Evolutionary conservation across 495 filamentous ascomycete genomes (phyloP), one percentile per base, ranked within the genome.

Genomic region (Venustampulla echinocandica): DNA sequence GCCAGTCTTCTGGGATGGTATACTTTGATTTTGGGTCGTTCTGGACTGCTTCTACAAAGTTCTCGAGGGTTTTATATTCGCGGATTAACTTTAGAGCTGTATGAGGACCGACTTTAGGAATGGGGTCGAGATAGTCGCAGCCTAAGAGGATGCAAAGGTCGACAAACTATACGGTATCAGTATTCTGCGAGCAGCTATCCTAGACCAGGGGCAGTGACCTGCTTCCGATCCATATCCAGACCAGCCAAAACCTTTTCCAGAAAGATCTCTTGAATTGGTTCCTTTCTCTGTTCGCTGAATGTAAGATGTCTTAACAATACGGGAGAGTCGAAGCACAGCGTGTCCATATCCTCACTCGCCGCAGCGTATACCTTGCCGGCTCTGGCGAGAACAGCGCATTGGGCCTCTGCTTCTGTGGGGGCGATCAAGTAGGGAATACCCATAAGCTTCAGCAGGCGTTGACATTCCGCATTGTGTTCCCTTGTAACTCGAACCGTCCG

Each of bases 321-420:
- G 0, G 92, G 92, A 10, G 88, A 72, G 49, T 96, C 79, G 61
- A 97, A 99, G 61, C 92, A 96, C 14, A 99, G 69, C 0, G 92
- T 99, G 60, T 99, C 92, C 92, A 99, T 99, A 68, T 99, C 92
- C 69, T 99, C 92, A 33, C 83, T 90, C 1, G 92, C 92, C 20
- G 92, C 92, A 13, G 89, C 92, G 53, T 92, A 99, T 24, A 98
- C 92, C 67, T 96, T 97, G 10, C 87, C 90, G 13, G 85, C 92
- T 44, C 85, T 74, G 1, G 92, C 92, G 44, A 99, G 73, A 23
- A 82, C 84, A 0, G 92, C 93, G 55, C 92, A 98, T 58, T 98
- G 92, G 1, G 92, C 92, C 67, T 98, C 92, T 4, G 92, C 92
- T 64, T 98, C 92, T 5, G 93, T 97, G 0, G 92, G 92, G 0